These are phyloP conservation scores for Tephrocybe sp. DNA, from an alignment of 768 basidiomycete genomes.

Conservation along the genomic window DNA sequence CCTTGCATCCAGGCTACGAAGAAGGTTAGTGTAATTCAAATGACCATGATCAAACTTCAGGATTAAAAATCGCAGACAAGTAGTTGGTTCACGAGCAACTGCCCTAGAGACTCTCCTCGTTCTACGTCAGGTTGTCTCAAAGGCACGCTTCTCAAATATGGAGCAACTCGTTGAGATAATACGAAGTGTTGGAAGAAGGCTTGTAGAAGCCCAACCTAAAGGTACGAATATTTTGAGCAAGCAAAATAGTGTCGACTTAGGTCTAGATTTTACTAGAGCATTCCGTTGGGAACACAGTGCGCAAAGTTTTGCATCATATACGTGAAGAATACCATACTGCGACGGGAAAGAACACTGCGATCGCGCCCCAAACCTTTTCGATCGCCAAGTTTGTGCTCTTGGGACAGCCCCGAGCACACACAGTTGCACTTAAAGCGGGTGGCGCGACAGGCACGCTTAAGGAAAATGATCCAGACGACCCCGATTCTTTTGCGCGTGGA, in stretches of 20 bases:
- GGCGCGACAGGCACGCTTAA: conserved; percentile 59
- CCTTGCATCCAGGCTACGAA: conserved; percentile 66
- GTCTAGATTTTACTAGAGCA: conserved; percentile 59
- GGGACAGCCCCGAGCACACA: conserved; percentile 67
- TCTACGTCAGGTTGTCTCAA: conserved; percentile 86
- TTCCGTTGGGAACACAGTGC: conserved; percentile 92
- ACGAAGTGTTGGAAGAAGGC: conserved; percentile 70
- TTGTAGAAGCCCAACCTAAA: conserved; percentile 94
- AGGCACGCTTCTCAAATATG: conserved; percentile 83
- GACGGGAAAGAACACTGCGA: conserved; percentile 41
- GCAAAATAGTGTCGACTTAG: neutral
- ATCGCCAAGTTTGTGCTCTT: conserved; percentile 83
- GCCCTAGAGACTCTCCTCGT: conserved; percentile 89
- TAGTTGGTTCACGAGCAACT: conserved; percentile 87
- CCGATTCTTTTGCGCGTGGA: conserved; percentile 72
- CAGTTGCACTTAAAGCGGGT: conserved; percentile 35
- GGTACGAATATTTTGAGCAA: conserved; percentile 51
- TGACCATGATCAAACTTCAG: neutral
- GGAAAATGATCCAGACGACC: conserved; percentile 74
- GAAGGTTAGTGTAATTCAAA: conserved; percentile 53
- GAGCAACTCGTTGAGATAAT: conserved; percentile 83
- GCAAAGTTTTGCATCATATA: conserved; percentile 90
- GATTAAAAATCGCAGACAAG: conserved; percentile 60
- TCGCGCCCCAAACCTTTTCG: conserved; percentile 51
- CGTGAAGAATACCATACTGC: conserved; percentile 94